Conservation (phyloP, 139 green algal species). For the Tetraselmis striata region DNA sequence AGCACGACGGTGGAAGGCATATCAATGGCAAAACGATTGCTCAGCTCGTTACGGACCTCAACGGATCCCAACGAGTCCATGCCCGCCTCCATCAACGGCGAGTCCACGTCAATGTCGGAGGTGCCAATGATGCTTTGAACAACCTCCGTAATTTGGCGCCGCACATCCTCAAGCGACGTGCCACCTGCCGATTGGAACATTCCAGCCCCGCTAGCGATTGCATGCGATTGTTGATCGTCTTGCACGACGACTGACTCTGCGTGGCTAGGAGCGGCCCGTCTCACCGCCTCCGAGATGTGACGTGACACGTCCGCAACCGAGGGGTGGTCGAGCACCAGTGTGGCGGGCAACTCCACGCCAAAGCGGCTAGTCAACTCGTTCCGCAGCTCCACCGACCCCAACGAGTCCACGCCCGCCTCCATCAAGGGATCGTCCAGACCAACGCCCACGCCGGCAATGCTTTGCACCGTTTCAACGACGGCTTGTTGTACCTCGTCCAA, state of each 20-base stretch:
- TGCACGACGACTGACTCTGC: too few relatives aligned
- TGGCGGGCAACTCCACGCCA: slow-evolving; percentile 25
- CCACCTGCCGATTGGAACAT: too few relatives aligned
- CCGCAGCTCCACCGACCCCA: slow-evolving; percentile 40
- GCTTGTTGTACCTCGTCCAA: background rate
- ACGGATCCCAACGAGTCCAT: slow-evolving; percentile 74
- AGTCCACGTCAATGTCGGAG: slow-evolving; percentile 26
- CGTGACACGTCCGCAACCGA: slow-evolving; percentile 29
- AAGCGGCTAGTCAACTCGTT: slow-evolving; percentile 20
- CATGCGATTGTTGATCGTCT: too few relatives aligned
- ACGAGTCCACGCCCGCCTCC: slow-evolving; percentile 59
- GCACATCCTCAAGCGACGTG: too few relatives aligned
- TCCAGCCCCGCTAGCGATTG: too few relatives aligned
- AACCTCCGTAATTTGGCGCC: slow-evolving; percentile 5
- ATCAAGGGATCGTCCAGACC: slow-evolving; percentile 44
- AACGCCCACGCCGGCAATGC: slow-evolving; percentile 21
- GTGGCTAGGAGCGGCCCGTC: background rate
- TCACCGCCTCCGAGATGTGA: slow-evolving; percentile 15
- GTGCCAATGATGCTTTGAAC: slow-evolving; percentile 8
- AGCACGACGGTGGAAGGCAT: slow-evolving; percentile 24
- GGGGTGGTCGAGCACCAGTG: slow-evolving; percentile 64
- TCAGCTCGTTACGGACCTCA: slow-evolving; percentile 67
- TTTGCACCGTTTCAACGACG: slow-evolving; percentile 11
- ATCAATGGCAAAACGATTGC: slow-evolving; percentile 7
- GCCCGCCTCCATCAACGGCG: slow-evolving; percentile 63